phyloP scores from a whole-genome alignment of 148 eudicot genomes.

The Simmondsia chinensis region DNA sequence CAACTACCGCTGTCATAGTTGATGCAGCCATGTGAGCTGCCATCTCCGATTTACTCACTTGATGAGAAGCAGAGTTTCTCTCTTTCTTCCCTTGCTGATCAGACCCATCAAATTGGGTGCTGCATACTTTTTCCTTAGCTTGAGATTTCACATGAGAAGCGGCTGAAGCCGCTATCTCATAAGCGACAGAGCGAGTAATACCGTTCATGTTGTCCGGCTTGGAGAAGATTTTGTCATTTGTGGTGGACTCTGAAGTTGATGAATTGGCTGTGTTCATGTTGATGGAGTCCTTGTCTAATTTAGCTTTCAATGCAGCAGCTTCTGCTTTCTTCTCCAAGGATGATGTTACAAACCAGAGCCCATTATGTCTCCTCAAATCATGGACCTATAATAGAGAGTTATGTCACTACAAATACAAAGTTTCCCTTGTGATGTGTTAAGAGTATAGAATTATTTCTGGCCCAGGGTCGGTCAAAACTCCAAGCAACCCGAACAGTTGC shows the following conservation, averaged over 20 bases:
- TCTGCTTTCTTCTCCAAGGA: slow-evolving; percentile 71
- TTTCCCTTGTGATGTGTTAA: no score
- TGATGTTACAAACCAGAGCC: slow-evolving; percentile 49
- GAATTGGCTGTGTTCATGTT: slow-evolving; percentile 6
- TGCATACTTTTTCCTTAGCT: slow-evolving; percentile 17
- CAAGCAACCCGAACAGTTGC: no score
- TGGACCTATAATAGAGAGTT: slow-evolving; percentile 42
- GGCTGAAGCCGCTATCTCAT: slow-evolving; percentile 75
- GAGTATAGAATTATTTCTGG: background rate
- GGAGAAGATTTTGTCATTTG: no score
- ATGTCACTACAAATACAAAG: no score
- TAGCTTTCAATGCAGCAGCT: slow-evolving; percentile 32
- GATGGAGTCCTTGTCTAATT: slow-evolving; percentile 28
- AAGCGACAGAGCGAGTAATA: slow-evolving; percentile 30
- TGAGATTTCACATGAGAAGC: slow-evolving; percentile 52
- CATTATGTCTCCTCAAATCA: slow-evolving; percentile 41
- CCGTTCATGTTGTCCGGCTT: no score
- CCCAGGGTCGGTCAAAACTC: no score
- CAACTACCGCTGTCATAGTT: slow-evolving; percentile 80
- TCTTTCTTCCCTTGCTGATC: slow-evolving; percentile 4
- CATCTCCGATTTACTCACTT: slow-evolving; percentile 44
- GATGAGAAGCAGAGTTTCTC: slow-evolving; percentile 4
- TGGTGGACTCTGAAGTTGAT: background rate
- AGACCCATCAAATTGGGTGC: background rate
- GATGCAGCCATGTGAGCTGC: slow-evolving; percentile 78